Evolutionary conservation across 2,329 filamentous ascomycete genomes (phyloP), one percentile per base, ranked within the genome.

Genomic region (Trichoderma sp.): DNA sequence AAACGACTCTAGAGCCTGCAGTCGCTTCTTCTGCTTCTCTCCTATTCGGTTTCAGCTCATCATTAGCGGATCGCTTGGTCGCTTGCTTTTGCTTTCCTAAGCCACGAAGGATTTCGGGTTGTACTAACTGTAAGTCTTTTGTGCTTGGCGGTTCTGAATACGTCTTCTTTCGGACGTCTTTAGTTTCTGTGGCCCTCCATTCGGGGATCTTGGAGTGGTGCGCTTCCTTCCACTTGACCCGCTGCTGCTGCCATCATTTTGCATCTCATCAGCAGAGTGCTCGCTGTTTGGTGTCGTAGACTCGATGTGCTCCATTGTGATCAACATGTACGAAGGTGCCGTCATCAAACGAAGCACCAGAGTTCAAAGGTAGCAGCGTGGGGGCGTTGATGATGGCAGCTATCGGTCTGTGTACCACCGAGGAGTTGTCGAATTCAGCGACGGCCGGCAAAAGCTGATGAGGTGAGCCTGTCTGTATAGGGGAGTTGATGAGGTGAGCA

Each of bases 101-200:
- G 26, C 17, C 12, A 26, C 12, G 17, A 30, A 23, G 20, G 13
- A n/a, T 17, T 43, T 43, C 15, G 39, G 4, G 4, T 5, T 17
- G 11, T 23, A 81, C 83, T 79, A 73, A 85, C 85, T 81, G 69
- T 79, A 82, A 6, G 83, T 81, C 75, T 94, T 90, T 81, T 95
- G 77, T 4, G 77, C 77, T 62, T 74, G 68, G 17, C 76, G 77
- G 32, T 79, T 79, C 65, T 79, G 77, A 64, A 75, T 34, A 2
- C 76, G 74, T 62, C 77, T 72, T 43, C 77, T 78, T 53, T 75
- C 77, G 3, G 75, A 71, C 11, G 61, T 63, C 43, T 62, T 63
- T n/a, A 61, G 17, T 12, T 39, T 63, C 34, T 23, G 65, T 7
- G 65, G 34, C 32, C 8, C 26, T 30, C 8, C 11, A 12, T 17